phyloP scores from a whole-genome alignment of 371 early-diverging fungal genomes.

The Fennellomyces sp. region DNA sequence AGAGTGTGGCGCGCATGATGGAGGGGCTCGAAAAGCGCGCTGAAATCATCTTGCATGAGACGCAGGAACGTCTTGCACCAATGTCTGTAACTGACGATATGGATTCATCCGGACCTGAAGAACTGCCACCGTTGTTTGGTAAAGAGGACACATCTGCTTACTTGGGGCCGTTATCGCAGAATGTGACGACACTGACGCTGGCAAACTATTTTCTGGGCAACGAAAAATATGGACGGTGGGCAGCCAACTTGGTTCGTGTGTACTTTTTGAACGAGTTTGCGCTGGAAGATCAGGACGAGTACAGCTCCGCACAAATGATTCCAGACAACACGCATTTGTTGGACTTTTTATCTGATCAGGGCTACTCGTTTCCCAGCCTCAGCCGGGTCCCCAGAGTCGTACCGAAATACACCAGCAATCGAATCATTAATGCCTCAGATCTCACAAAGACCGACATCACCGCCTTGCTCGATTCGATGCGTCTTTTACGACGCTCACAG shows the following conservation, averaged over 20 bases:
- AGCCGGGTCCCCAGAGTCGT: slow-evolving; percentile 58
- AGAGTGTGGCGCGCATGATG: slow-evolving; percentile 37
- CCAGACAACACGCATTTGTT: slow-evolving; percentile 57
- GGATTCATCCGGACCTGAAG: neutral
- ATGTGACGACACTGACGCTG: slow-evolving; percentile 62
- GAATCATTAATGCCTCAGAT: slow-evolving; percentile 41
- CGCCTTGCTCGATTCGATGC: slow-evolving; percentile 58
- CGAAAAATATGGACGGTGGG: slow-evolving; percentile 60
- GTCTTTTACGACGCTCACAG: slow-evolving; percentile 56
- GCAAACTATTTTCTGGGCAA: slow-evolving; percentile 65
- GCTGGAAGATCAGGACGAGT: slow-evolving; percentile 53
- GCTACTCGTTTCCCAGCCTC: slow-evolving; percentile 66
- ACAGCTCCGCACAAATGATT: slow-evolving; percentile 47
- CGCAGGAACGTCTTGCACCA: slow-evolving; percentile 23
- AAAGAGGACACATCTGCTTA: slow-evolving; percentile 11
- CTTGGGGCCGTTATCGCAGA: slow-evolving; percentile 50
- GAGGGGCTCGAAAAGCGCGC: slow-evolving; percentile 44
- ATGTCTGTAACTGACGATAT: slow-evolving; percentile 8
- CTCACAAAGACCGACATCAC: slow-evolving; percentile 53
- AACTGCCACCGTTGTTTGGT: neutral
- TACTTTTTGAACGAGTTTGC: slow-evolving; percentile 58
- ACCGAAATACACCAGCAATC: slow-evolving; percentile 49
- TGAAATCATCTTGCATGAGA: slow-evolving; percentile 36
- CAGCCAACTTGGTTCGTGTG: slow-evolving; percentile 65
- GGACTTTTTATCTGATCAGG: slow-evolving; percentile 66